These are phyloP conservation scores for Diplogelasinospora grovesii DNA, from an alignment of 495 filamentous ascomycete genomes.

Conservation along the genomic window DNA sequence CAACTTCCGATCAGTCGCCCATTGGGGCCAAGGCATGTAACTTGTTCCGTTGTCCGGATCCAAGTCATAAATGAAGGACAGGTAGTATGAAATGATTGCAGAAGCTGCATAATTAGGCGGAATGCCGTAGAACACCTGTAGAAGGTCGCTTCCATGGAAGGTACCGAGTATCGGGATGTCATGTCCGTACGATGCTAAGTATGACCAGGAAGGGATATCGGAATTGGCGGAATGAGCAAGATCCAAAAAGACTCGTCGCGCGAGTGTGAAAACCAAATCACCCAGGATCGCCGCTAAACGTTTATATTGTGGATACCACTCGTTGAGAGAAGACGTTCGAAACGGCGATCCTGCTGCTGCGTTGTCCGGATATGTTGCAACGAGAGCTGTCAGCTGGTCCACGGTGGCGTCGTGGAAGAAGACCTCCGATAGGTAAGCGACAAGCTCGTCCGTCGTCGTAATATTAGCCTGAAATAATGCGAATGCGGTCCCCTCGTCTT, in stretches of 20 bases:
- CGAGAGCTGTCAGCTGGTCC: constrained; percentile 40
- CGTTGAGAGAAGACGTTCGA: constrained; percentile 54
- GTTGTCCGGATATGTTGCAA: constrained; percentile 48
- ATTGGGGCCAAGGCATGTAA: constrained; percentile 55
- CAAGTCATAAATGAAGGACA: constrained; percentile 57
- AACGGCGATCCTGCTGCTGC: constrained; percentile 56
- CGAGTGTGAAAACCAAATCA: constrained; percentile 60
- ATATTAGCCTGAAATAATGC: constrained; percentile 58
- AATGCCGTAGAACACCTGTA: constrained; percentile 59
- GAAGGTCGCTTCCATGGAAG: constrained; percentile 61
- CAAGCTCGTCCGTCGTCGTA: constrained; percentile 49
- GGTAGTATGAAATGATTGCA: constrained; percentile 55
- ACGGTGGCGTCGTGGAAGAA: constrained; percentile 49
- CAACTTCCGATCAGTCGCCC: constrained; percentile 41
- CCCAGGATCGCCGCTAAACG: constrained; percentile 67
- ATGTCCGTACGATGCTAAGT: constrained; percentile 60
- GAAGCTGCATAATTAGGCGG: constrained; percentile 54
- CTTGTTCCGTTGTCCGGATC: constrained; percentile 52
- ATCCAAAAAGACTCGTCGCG: constrained; percentile 52
- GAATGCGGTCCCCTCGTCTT: constrained; percentile 57
- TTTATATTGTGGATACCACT: constrained; percentile 68
- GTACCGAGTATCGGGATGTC: constrained; percentile 65
- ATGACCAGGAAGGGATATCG: constrained; percentile 59
- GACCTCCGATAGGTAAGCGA: constrained; percentile 49
- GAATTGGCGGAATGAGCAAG: constrained; percentile 37